phyloP scores from a whole-genome alignment of 306 rosid genomes.

The Cucumis hystrix region DNA sequence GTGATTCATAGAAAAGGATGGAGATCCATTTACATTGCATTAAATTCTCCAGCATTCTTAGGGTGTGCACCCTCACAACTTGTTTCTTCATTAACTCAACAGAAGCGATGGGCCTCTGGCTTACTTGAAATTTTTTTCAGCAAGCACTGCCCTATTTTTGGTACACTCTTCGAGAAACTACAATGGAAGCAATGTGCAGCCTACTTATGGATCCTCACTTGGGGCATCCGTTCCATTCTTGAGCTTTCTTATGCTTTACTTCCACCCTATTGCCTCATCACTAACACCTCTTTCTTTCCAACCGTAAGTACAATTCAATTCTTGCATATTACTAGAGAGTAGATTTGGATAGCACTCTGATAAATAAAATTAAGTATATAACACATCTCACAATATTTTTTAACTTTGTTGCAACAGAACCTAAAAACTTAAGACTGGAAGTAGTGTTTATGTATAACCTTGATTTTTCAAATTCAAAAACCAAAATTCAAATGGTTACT shows the following conservation, averaged over 20 bases:
- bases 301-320: neutral
- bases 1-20: constrained; percentile 16
- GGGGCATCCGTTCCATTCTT: constrained; percentile 8
- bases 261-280: constrained; percentile 19
- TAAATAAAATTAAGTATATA: too few relatives aligned
- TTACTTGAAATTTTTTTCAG: constrained; percentile 11
- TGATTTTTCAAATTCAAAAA: too few relatives aligned
- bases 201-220: constrained; percentile 6
- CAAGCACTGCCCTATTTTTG: constrained; percentile 6
- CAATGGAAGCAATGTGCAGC: constrained; percentile 13
- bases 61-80: constrained; percentile 2
- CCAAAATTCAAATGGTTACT: too few relatives aligned
- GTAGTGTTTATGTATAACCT: too few relatives aligned
- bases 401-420: too few relatives aligned
- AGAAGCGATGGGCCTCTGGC: constrained; percentile 21
- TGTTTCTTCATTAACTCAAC: constrained; percentile 4
- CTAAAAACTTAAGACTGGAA: too few relatives aligned
- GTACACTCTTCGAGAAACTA: constrained; percentile 2
- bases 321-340: too few relatives aligned
- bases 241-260: constrained; percentile 12
- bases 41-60: constrained; percentile 16
- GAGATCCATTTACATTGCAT: constrained; percentile 10
- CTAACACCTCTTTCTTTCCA: constrained; percentile 22
- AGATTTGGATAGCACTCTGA: too few relatives aligned
- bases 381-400: too few relatives aligned